Evolutionary conservation across 2,329 filamentous ascomycete genomes (phyloP).

Genomic region (Epichloe coenophiala): DNA sequence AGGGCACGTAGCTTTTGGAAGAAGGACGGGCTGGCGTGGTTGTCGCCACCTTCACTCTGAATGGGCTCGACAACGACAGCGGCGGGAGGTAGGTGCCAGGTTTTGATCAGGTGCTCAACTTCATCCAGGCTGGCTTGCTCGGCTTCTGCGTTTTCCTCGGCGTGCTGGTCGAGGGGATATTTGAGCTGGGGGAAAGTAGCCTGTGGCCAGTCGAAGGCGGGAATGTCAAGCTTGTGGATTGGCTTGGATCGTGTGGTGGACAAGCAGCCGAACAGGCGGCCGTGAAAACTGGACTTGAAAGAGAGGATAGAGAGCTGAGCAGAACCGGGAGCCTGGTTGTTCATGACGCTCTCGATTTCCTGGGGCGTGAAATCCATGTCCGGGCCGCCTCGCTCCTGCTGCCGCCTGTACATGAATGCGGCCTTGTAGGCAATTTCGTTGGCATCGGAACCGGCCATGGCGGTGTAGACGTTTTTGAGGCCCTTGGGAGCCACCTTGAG

Average conservation of each 20-base stretch:
- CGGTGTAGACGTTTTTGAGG: constrained; percentile 80
- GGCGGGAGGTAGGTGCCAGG: constrained; percentile 65
- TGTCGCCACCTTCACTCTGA: constrained; percentile 88
- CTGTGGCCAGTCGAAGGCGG: constrained; percentile 89
- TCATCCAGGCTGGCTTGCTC: constrained; percentile 72
- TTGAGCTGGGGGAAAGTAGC: constrained; percentile 70
- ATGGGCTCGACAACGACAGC: constrained; percentile 82
- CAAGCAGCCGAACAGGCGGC: constrained; percentile 74
- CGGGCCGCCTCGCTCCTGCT: constrained; percentile 65
- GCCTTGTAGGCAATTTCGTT: constrained; percentile 94
- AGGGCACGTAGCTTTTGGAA: constrained; percentile 73
- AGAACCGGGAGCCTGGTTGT: constrained; percentile 64
- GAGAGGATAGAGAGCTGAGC: constrained; percentile 72
- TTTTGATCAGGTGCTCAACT: constrained; percentile 68
- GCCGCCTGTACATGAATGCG: constrained; percentile 83
- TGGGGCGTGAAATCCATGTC: constrained; percentile 66
- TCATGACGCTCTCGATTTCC: constrained; percentile 64
- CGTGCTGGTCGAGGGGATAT: constrained; percentile 74
- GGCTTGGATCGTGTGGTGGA: constrained; percentile 86
- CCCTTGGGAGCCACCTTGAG: constrained; percentile 74
- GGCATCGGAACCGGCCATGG: constrained; percentile 77
- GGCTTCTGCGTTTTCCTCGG: constrained; percentile 65
- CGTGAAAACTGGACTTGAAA: constrained; percentile 82
- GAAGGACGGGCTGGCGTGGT: constrained; percentile 79
- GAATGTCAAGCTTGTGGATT: constrained; percentile 90